Evolutionary conservation across 2,329 filamentous ascomycete genomes (phyloP), one percentile per base, ranked within the genome.

Genomic region (Phialophora tarda): DNA sequence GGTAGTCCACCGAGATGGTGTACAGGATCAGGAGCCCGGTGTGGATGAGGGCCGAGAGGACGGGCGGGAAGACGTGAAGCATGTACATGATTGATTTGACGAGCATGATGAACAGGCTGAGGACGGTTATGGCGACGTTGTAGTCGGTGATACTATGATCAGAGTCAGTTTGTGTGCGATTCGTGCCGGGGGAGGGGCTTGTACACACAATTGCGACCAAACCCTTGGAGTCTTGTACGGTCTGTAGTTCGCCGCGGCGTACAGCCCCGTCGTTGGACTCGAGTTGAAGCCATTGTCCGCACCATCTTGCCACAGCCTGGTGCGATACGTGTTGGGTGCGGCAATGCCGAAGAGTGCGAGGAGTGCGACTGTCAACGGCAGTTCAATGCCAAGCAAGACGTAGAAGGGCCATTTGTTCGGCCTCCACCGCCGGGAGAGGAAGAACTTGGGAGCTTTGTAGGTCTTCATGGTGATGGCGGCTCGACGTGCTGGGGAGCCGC

Each of bases 261-360:
- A 89, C 1, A 89, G 69, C 0, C 83, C 78, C 59, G 83, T 81
- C 62, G 80, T 80, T 3, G 87, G 86, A 32, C 84, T 80, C 71
- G 85, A 88, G 74, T 89, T 89, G 79, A 86, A 89, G 32, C 87
- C 87, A 74, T 85, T 82, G 66, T 84, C 79, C 44, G 82, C 83
- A 57, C 87, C 87, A 74, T 88, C 85, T 71, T 85, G 80, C 87
- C 87, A 89, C 38, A 89, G 76, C 66, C 82, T 85, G 4, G 84
- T 86, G 50, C 85, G 82, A 74, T 89, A 89, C 59, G 84, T 79
- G 74, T 89, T 82, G 59, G 86, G 86, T 55, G 84, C 82, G 59
- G 87, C 86, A 71, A 89, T 86, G 50, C 86, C 87, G 71, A 85
- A 86, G 17, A 89, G 80, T 1, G 85, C 82, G 54, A 89, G 80